A percentile compares a stretch with the other conserved stretches of the same genome.
Conservation (phyloP, 495 filamentous ascomycete genomes). For the Pseudevernia furfuracea region DNA sequence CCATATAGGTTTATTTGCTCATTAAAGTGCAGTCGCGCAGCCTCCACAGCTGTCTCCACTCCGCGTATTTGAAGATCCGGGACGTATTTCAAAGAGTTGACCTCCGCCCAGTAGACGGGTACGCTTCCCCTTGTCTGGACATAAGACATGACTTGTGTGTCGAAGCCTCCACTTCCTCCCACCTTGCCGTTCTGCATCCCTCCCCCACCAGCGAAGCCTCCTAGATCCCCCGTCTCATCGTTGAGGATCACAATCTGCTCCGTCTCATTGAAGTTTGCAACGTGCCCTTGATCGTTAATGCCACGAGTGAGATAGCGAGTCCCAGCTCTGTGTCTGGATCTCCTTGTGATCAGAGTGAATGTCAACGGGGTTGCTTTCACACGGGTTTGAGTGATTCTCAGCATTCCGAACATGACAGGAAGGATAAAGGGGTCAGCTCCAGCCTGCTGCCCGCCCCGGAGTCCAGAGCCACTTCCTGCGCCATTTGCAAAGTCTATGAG, state of each 20-base stretch:
- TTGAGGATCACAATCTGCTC: slow-evolving; percentile 87
- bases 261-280: slow-evolving; percentile 96
- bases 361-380: slow-evolving; percentile 78
- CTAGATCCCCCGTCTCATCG: slow-evolving; percentile 62
- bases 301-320: slow-evolving; percentile 93
- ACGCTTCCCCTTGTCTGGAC: slow-evolving; percentile 94
- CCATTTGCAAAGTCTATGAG: slow-evolving; percentile 74
- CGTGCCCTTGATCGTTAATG: slow-evolving; percentile 86
- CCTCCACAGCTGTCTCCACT: slow-evolving; percentile 69
- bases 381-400: slow-evolving; percentile 73
- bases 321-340: slow-evolving; percentile 77
- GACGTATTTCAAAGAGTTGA: slow-evolving; percentile 82
- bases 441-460: slow-evolving; percentile 59
- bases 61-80: slow-evolving; percentile 81
- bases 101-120: slow-evolving; percentile 89
- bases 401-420: slow-evolving; percentile 88
- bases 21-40: slow-evolving; percentile 77
- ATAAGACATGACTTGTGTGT: slow-evolving; percentile 84
- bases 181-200: slow-evolving; percentile 64
- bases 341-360: slow-evolving; percentile 76
- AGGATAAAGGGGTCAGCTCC: slow-evolving; percentile 87
- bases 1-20: slow-evolving; percentile 90
- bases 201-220: slow-evolving; percentile 71
- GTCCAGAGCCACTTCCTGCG: slow-evolving; percentile 25
- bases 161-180: slow-evolving; percentile 49